These are phyloP conservation scores for Solidago caesia DNA, from an alignment of 129 eudicot species.

Conservation along the genomic window DNA sequence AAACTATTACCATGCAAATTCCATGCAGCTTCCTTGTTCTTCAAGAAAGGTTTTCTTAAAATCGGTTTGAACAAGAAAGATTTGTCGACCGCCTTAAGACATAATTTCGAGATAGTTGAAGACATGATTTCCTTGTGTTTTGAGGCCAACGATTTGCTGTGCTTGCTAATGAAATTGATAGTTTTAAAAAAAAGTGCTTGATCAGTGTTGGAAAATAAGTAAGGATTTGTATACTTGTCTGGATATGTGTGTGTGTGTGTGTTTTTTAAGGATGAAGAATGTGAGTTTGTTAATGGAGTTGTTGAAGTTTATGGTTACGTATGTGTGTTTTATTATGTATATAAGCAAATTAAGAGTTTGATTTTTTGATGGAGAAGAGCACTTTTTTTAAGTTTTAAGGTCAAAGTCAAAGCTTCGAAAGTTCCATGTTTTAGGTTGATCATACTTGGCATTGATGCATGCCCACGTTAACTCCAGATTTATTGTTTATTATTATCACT, in stretches of 20 bases:
- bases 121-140: background rate
- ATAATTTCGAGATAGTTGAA: constrained; percentile 16
- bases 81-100: background rate
- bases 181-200: too few relatives aligned
- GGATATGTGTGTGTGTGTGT: background rate
- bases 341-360: constrained; percentile 15
- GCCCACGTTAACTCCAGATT: background rate
- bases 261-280: constrained; percentile 4
- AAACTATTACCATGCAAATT: constrained; percentile 19
- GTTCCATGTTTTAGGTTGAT: background rate
- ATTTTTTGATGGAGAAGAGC: constrained; percentile 6
- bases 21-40: constrained; percentile 28
- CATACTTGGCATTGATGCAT: constrained; percentile 7
- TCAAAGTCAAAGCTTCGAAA: constrained; percentile 20
- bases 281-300: constrained; percentile 24
- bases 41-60: constrained; percentile 3
- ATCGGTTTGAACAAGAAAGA: background rate
- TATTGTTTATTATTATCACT: background rate
- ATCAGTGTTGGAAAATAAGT: background rate
- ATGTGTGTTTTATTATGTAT: background rate
- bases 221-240: background rate
- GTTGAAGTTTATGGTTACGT: constrained; percentile 28
- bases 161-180: too few relatives aligned
- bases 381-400: background rate
- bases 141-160: too few relatives aligned